Conservation (phyloP, 169 alveolate genomes). For the Toxoplasma gondii region DNA sequence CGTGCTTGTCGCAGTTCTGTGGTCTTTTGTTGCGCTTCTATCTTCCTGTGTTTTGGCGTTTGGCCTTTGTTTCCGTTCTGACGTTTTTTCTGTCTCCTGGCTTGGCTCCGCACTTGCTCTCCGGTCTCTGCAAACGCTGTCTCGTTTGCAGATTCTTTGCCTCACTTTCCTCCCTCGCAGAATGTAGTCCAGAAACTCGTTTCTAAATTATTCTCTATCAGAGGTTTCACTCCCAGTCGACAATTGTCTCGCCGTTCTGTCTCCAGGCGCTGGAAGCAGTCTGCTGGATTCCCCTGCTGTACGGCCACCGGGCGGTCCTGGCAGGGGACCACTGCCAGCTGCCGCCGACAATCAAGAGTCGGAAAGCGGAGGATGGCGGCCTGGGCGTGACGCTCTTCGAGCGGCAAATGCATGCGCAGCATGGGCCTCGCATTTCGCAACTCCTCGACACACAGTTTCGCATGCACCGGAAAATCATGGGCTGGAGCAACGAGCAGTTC, state of each 20-base stretch:
- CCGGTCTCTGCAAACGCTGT: no score
- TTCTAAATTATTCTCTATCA: no score
- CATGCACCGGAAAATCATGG: conserved; percentile 57
- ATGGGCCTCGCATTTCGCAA: not conserved
- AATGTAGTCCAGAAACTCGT: no score
- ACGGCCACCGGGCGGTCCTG: conserved; percentile 52
- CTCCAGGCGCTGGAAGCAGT: conserved; percentile 64
- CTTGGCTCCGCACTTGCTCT: no score
- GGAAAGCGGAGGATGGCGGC: conserved; percentile 48
- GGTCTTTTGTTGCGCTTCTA: no score
- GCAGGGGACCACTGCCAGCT: conserved; percentile 68
- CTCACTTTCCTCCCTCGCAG: no score
- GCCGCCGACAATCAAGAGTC: conserved; percentile 49
- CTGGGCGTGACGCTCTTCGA: conserved; percentile 54
- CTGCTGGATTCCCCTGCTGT: conserved; percentile 67
- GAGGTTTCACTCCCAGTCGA: no score
- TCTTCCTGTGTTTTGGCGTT: no score
- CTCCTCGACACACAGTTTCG: conserved; percentile 56
- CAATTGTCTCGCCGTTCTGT: not conserved
- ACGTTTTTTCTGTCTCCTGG: no score
- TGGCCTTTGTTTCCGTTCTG: no score
- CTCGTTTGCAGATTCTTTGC: no score
- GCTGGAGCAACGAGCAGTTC: conserved; percentile 57
- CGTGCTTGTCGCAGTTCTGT: no score
- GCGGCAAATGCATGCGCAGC: conserved; percentile 21